Conservation (phyloP, 306 rosid genomes). For the Pueraria montana region DNA sequence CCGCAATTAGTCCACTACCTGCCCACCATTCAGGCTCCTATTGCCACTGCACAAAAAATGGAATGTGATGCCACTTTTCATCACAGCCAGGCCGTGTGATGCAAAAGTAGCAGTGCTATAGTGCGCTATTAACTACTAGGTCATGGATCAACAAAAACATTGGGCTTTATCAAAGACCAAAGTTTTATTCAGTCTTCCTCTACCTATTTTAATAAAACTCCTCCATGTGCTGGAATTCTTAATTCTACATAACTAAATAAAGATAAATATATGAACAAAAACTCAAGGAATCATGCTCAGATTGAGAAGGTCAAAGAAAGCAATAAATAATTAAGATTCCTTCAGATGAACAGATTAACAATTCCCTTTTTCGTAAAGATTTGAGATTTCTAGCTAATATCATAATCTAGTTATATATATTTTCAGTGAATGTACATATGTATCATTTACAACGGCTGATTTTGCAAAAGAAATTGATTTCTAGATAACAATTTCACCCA, state of each 20-base stretch:
- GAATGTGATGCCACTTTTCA: neutral
- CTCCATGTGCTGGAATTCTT: neutral
- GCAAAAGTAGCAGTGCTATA: neutral
- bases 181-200: neutral
- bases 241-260: neutral
- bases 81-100: neutral
- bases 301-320: too few species aligned
- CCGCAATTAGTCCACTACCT: neutral
- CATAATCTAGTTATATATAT: neutral
- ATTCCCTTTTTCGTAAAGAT: neutral
- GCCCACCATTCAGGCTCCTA: neutral
- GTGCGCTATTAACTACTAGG: neutral
- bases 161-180: conserved; percentile 3
- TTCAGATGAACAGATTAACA: conserved; percentile 6
- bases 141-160: neutral
- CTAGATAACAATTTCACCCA: conserved; percentile 12
- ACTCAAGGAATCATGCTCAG: conserved; percentile 3
- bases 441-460: conserved; percentile 1
- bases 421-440: neutral
- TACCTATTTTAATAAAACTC: neutral
- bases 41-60: neutral
- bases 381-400: conserved; percentile 3
- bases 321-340: neutral
- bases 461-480: conserved; percentile 3
- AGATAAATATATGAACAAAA: conserved; percentile 4